Base-by-base conservation (phyloP, 2,329 filamentous ascomycete genomes). In the Fusarium mundagurra region DNA sequence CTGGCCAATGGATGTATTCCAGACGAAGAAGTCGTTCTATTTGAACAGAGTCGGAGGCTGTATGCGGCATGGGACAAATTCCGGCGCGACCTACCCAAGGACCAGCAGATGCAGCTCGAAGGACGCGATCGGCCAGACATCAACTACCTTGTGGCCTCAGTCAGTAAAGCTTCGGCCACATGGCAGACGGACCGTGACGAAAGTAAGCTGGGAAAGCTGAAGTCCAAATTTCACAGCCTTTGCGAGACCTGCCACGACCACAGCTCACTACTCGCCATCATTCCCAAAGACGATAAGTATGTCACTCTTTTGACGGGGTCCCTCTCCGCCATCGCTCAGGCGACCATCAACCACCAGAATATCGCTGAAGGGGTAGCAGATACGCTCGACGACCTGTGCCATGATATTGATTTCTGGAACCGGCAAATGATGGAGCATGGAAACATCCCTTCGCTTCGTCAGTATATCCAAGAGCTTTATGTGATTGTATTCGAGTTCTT, bases 131-230 rank as follows among this genome's bases (percentile, higher is more conserved):
- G 45, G 10, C 45, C 45, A n/a, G 20, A 48, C 6, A 11, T 48
- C 45, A n/a, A n/a, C 12, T 17, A 22, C 6, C 9, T 31, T 0
- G 4, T 31, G 0, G 45, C 27, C 4, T 0, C 14, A 1, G 9
- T 48, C 29, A 8, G 2, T 3, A 48, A 48, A 12, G 27, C 45
- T 0, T 31, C 27, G 10, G 45, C 4, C 7, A 6, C 27, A 31
- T 48, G 45, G 45, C 3, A n/a, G 6, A 2, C 10, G 9, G 45
- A 8, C n/a, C 45, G 45, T n/a, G 20, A 48, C 4, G 45, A 31
- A 31, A 22, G 45, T 0, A 48, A 48, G 9, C 11, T 48, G 27
- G 27, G 45, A 7, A 31, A 48, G 14, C 45, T 48, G 3, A 48
- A 48, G 7, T 31, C 45, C 6, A 31, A 31, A 31, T 48, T 48